These are phyloP conservation scores for Limnomonas spitsbergensis DNA, from an alignment of 139 green algal species.

Conservation along the genomic window DNA sequence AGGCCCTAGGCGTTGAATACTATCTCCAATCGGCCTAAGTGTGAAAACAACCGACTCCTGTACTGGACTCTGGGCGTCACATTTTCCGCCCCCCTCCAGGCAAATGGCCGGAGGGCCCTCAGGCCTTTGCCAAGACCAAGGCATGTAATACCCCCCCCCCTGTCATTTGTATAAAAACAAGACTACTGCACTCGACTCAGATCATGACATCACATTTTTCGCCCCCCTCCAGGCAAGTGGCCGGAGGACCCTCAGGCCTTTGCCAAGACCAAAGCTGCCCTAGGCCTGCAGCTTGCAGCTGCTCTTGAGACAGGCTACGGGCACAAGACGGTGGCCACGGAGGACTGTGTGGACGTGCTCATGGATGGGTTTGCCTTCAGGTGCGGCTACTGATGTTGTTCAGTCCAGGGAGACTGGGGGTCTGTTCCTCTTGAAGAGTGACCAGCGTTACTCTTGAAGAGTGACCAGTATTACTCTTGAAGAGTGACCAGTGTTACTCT, in stretches of 20 bases:
- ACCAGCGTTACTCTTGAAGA: too few relatives aligned
- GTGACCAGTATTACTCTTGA: too few relatives aligned
- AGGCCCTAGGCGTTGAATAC: too few relatives aligned
- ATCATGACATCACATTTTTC: background rate
- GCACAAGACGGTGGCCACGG: conserved; percentile 21
- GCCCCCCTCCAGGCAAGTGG: conserved; percentile 47
- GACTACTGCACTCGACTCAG: too few relatives aligned
- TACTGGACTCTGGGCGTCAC: background rate
- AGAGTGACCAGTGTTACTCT: too few relatives aligned
- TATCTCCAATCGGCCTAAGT: too few relatives aligned
- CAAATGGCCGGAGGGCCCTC: conserved; percentile 58
- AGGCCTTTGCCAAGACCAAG: conserved; percentile 70
- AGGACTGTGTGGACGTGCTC: conserved; percentile 69
- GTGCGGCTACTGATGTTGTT: too few relatives aligned
- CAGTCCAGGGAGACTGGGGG: background rate
- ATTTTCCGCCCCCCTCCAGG: conserved; percentile 16
- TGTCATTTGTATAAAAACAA: background rate
- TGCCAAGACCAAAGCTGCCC: conserved; percentile 67
- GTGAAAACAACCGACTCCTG: too few relatives aligned
- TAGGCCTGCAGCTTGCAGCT: conserved; percentile 69
- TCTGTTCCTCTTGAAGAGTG: too few relatives aligned
- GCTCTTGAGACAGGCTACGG: conserved; percentile 49
- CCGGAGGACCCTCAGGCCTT: conserved; percentile 59
- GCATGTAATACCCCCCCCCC: conserved; percentile 19
- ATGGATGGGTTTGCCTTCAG: conserved; percentile 75